Base-by-base conservation (phyloP, 805 yeast species). In the Wickerhamiella galacta region DNA sequence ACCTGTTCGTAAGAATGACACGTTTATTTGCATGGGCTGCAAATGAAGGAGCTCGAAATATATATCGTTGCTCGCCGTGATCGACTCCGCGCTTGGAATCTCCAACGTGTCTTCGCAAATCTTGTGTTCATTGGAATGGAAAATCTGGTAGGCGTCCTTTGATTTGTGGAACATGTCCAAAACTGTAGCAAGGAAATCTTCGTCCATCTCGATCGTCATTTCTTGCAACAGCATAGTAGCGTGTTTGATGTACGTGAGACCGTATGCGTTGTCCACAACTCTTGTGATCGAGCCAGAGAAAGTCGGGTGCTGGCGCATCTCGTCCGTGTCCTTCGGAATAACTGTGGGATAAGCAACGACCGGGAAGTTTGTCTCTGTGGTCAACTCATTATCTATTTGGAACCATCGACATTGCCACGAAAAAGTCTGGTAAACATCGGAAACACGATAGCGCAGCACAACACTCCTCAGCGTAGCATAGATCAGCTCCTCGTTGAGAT, bases 31-130 rank as follows among this genome's bases (percentile, higher is more conserved):
- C 3, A 83, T 68, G 0, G 99, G 99, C 52, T 90, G 99, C 34
- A 90, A 60, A 45, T 83, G 94, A 35, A 90, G 66, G 2, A 80
- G 77, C 52, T 90, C 99, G 54, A 90, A 90, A 52, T 92, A 92
- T 6, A 82, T 63, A 48, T 90, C 95, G 38, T 70, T 65, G 0
- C 74, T 66, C 14, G 68, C 64, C 6, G 69, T 56, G 6, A 67
- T 51, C 8, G 60, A 57, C 19, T 63, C 60, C 3, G 92, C 87
- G 45, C 70, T 75, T 0, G 95, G 95, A 20, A 83, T 53, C 21
- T 62, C 63, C n/a, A 74, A 50, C 19, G 59, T 52, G 16, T 68
- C 73, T 33, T 74, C 83, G 59, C 83, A 72, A 28, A 81, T 55
- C 24, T 48, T 56, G 39, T 68, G 72, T 10, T 57, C 52, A 29